phyloP scores from a whole-genome alignment of 805 yeast species.

The Pichia manshurica region DNA sequence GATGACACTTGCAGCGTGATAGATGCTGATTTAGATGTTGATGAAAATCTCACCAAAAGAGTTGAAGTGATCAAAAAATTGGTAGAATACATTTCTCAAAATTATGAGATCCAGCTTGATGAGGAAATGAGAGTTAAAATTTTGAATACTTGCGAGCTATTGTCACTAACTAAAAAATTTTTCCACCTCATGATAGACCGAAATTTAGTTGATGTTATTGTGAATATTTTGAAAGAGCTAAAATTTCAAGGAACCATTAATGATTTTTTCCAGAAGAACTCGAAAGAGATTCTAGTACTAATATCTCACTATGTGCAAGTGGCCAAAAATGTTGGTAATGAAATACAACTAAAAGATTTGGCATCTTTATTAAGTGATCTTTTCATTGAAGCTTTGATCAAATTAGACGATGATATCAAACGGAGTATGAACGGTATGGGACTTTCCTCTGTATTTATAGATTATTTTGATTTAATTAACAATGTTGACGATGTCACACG shows the following conservation, averaged over 20 bases:
- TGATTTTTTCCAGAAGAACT: slow-evolving; percentile 1
- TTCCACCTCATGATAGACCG: slow-evolving; percentile 9
- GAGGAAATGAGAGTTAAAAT: slow-evolving; percentile 14
- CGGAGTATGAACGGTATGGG: not conserved
- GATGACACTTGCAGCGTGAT: slow-evolving; percentile 51
- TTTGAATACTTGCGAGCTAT: slow-evolving; percentile 17
- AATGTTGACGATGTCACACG: slow-evolving; percentile 20
- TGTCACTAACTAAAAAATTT: slow-evolving; percentile 15
- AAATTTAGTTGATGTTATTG: not conserved
- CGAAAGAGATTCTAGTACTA: slow-evolving; percentile 4
- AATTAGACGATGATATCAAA: slow-evolving; percentile 10
- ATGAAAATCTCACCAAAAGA: slow-evolving; percentile 48
- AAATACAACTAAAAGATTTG: slow-evolving; percentile 3
- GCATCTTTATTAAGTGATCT: slow-evolving; percentile 9
- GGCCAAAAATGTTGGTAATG: slow-evolving; percentile 4
- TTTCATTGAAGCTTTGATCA: slow-evolving; percentile 10
- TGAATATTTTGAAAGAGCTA: slow-evolving; percentile 2
- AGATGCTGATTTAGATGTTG: slow-evolving; percentile 36
- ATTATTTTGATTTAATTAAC: slow-evolving; percentile 14
- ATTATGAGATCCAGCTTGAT: slow-evolving; percentile 16
- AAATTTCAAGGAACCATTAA: not conserved
- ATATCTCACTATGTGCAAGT: slow-evolving; percentile 6
- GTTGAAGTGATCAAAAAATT: slow-evolving; percentile 24
- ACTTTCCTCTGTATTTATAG: slow-evolving; percentile 16
- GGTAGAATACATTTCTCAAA: slow-evolving; percentile 18